Conservation (phyloP, 495 filamentous ascomycete genomes). For the Aspergillus heteromorphus region DNA sequence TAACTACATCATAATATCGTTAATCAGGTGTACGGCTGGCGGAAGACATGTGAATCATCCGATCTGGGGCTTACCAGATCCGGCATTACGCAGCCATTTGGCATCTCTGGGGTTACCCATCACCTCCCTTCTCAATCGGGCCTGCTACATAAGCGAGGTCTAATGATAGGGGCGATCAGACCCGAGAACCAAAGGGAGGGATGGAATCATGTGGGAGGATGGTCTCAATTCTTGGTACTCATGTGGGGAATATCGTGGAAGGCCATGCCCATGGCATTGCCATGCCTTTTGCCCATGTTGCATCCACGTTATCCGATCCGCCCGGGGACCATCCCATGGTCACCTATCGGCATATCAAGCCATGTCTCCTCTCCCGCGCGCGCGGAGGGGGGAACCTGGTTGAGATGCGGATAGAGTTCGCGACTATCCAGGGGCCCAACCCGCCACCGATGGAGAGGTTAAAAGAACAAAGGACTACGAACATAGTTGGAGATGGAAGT, state of each 20-base stretch:
- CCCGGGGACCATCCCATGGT: too few species aligned
- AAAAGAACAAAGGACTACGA: not conserved
- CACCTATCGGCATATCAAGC: not conserved
- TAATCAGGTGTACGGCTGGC: not conserved
- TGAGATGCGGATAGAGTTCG: not conserved
- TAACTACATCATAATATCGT: not conserved
- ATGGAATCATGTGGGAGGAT: not conserved
- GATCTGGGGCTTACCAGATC: not conserved
- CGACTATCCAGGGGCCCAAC: not conserved
- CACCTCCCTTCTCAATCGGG: not conserved
- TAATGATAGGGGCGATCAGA: not conserved
- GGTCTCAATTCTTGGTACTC: not conserved
- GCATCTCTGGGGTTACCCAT: not conserved
- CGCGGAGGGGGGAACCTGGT: not conserved
- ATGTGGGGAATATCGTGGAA: not conserved
- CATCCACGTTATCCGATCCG: not conserved
- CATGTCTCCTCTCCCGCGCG: not conserved
- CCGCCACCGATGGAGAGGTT: not conserved
- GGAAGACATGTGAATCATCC: not conserved
- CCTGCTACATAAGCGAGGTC: not conserved
- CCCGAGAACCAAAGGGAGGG: not conserved
- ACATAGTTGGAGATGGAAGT: too few species aligned
- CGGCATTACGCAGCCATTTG: not conserved
- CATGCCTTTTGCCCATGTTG: not conserved
- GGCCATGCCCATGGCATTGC: too few species aligned